Percentiles rank a stretch among this genome's conserved stretches.
Conservation (phyloP, 2,329 filamentous ascomycete species). For the Chlorencoelia australis region DNA sequence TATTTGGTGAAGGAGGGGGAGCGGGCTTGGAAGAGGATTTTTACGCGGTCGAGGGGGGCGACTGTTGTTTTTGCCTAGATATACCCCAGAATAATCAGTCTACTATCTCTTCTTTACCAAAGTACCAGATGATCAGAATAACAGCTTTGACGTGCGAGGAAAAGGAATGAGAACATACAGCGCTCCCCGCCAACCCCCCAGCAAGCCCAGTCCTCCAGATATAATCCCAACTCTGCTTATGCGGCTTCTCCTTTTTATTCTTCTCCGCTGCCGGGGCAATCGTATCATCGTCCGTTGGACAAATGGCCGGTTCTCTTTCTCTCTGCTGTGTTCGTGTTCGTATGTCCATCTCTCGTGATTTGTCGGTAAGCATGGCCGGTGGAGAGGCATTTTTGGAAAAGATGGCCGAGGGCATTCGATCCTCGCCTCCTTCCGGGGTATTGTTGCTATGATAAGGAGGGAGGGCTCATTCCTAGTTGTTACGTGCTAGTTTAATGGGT, state of each 20-base stretch:
- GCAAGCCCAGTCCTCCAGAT: slow-evolving; percentile 74
- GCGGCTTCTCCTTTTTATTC: slow-evolving; percentile 30
- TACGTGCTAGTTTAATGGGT: too few species aligned
- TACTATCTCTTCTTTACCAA: too few species aligned
- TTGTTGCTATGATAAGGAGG: too few species aligned
- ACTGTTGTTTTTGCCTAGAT: slow-evolving; percentile 92
- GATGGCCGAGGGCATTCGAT: too few species aligned
- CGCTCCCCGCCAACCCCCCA: slow-evolving; percentile 84
- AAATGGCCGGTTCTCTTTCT: slow-evolving; percentile 32
- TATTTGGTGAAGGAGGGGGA: slow-evolving; percentile 94
- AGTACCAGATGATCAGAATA: too few species aligned
- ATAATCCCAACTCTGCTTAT: slow-evolving; percentile 75
- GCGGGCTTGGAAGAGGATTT: slow-evolving; percentile 94
- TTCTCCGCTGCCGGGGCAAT: slow-evolving; percentile 28
- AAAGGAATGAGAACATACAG: slow-evolving; percentile 42
- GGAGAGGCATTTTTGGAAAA: too few species aligned
- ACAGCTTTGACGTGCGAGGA: too few species aligned
- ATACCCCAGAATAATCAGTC: too few species aligned
- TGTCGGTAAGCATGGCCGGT: too few species aligned
- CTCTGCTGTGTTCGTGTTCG: slow-evolving; percentile 1
- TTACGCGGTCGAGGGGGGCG: slow-evolving; percentile 91
- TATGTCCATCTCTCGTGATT: slow-evolving; percentile 31
- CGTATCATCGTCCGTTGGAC: slow-evolving; percentile 42
- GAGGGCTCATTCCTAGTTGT: too few species aligned
- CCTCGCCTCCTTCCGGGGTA: too few species aligned